phyloP scores from a whole-genome alignment of 768 basidiomycete species.

The Collybia sp. region DNA sequence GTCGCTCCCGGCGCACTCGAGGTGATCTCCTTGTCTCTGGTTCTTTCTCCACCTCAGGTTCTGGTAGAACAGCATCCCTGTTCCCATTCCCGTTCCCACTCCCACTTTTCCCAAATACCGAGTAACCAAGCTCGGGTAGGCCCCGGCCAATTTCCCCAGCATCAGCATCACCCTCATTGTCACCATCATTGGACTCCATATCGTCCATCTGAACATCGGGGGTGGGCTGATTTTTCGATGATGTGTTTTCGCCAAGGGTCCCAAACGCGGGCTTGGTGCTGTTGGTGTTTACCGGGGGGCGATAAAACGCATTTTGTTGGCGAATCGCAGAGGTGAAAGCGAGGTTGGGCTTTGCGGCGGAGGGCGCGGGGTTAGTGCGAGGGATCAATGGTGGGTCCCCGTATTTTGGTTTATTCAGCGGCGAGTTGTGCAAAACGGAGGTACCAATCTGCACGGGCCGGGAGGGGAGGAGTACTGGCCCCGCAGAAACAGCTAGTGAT shows the following conservation, averaged over 20 bases:
- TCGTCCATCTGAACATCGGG: conserved; percentile 13
- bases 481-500: conserved; percentile 1
- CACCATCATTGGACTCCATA: conserved; percentile 8
- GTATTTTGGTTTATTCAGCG: neutral
- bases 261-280: conserved; percentile 3
- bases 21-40: conserved; percentile 1
- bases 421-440: neutral
- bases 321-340: conserved; percentile 46
- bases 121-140: conserved; percentile 11
- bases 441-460: neutral
- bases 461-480: neutral
- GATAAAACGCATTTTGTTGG: conserved; percentile 64
- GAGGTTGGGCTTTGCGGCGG: conserved; percentile 5
- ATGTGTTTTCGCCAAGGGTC: neutral
- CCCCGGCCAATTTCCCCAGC: conserved; percentile 12
- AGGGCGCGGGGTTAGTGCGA: conserved; percentile 1
- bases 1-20: conserved; percentile 15
- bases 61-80: conserved; percentile 11
- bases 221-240: too few species aligned
- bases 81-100: conserved; percentile 6
- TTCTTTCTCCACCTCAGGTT: conserved; percentile 6
- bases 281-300: conserved; percentile 32
- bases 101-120: conserved; percentile 17
- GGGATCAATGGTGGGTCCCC: conserved; percentile 1
- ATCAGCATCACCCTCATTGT: conserved; percentile 9